Base-by-base conservation (phyloP, 768 basidiomycete species). In the Lactifluus volemus region DNA sequence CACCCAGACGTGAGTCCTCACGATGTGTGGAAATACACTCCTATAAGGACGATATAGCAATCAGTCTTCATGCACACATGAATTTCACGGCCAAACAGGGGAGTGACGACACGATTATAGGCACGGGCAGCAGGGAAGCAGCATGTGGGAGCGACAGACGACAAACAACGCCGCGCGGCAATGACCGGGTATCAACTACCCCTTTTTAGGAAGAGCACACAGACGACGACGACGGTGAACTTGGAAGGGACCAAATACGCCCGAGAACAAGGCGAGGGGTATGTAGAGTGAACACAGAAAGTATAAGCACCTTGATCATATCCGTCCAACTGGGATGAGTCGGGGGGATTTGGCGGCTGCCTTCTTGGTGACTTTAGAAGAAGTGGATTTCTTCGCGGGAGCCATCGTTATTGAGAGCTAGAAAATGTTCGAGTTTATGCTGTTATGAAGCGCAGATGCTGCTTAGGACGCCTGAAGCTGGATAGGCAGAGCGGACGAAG, bases 1-100 rank as follows among this genome's bases (percentile, higher is more conserved):
- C 93, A 67, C 92, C 93, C 59, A 72, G 72, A 60, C 92, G 88
- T 59, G 87, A 82, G 65, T 92, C 90, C 36, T 92, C 90, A 7
- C 80, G 81, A 73, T 84, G 75, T 57, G 76, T 79, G 63, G 79
- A 73, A 73, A 96, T 90, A 68, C 89, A 92, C 77, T 94, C 92
- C 92, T 94, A 75, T 66, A 64, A 42, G 62, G 60, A 53, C 56
- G 45, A 50, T 45, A 44, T 21, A 58, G 61, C 30, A 63, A 64
- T 67, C 61, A 67, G 55, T 6, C 49, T 63, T 58, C 47, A 54
- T 30, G 41, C 60, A 21, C 49, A 39, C 51, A 58, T 11, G 17
- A 32, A 14, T 15, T 57, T 55, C 45, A 61, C 53, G 58, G 39
- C 49, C 49, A 47, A 55, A 63, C 38, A 15, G 44, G 44, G 47